A percentile compares a stretch with the other conserved stretches of the same genome.
These are phyloP conservation scores for Auricularia heimuer DNA, from an alignment of 768 basidiomycete species.

Conservation along the genomic window DNA sequence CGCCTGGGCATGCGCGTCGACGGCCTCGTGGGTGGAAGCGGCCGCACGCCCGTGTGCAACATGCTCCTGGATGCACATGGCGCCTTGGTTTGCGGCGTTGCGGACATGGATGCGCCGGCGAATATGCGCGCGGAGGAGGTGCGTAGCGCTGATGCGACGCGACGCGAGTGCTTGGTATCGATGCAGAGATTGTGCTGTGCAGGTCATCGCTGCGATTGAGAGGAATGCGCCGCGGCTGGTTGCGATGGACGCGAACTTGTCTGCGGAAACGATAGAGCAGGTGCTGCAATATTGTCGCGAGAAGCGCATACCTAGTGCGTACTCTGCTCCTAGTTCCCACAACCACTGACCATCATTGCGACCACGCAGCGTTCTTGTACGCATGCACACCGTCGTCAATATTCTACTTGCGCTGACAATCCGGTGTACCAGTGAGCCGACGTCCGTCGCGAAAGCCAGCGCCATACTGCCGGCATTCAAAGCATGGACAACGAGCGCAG, in stretches of 20 bases:
- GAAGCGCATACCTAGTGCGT: conserved; percentile 44
- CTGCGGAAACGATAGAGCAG: conserved; percentile 37
- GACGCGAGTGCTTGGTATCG: background rate
- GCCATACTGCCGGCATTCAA: conserved; percentile 51
- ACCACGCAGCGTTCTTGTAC: conserved; percentile 61
- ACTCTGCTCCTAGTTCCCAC: conserved; percentile 7
- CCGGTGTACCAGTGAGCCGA: conserved; percentile 65
- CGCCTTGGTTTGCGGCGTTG: conserved; percentile 71
- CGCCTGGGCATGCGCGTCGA: conserved; percentile 72
- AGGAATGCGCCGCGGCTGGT: conserved; percentile 46
- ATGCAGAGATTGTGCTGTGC: background rate
- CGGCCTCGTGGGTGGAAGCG: conserved; percentile 43
- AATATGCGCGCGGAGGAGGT: conserved; percentile 41
- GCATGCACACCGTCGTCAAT: conserved; percentile 16
- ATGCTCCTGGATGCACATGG: conserved; percentile 69
- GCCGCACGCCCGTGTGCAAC: conserved; percentile 76
- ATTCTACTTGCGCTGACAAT: conserved; percentile 3
- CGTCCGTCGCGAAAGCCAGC: conserved; percentile 73
- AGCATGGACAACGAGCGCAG: conserved; percentile 21
- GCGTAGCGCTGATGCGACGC: conserved; percentile 9
- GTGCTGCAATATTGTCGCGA: conserved; percentile 44
- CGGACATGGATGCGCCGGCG: conserved; percentile 75
- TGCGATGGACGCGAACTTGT: conserved; percentile 70
- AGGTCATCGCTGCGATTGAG: conserved; percentile 46
- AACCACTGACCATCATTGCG: background rate